Base-by-base conservation (phyloP, 2,329 filamentous ascomycete genomes). In the Trichothecium sympodiale region DNA sequence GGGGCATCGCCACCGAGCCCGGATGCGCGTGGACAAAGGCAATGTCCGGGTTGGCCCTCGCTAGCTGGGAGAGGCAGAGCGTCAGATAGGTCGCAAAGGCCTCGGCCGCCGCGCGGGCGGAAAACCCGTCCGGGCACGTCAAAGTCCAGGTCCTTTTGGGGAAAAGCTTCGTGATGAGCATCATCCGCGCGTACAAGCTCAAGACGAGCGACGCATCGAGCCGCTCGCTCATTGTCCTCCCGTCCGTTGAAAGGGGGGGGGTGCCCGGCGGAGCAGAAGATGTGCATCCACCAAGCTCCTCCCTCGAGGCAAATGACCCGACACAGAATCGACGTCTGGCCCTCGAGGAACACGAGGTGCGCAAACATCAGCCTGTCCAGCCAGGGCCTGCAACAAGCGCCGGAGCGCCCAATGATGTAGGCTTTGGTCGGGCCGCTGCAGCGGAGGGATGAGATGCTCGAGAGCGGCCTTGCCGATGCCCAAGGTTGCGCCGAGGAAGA, bases 331-430 rank as follows among this genome's bases (percentile, higher is more conserved):
- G 35, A 33, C 15, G 33, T 17, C 17, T 37, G 35, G 20, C 35
- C 35, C 35, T 37, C 35, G 17, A 37, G 12, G 16, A 17, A 37
- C 23, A 37, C 29, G 15, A 37, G 13, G n/a, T 33, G 35, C 35
- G 17, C 35, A n/a, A n/a, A n/a, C n/a, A n/a, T 14, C 20, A 37
- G 35, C 14, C 17, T 15, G 10, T 27, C 20, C 7, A 37, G 20
- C 13, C 27, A 16, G 9, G 23, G 20, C 31, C 28, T 13, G 26
- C 33, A 31, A 5, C 26, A 23, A 10, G 30, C 25, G 12, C 12
- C 30, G 35, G 27, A 15, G 31, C 35, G 35, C 10, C 35, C 35
- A 4, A 37, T 26, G 30, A 37, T 12, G 30, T 37, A 37, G 8
- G 17, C 31, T 12, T 13, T 33, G 8, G 33, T 8, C 3, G 35